A percentile compares a stretch with the other conserved stretches of the same genome.
Conservation (phyloP, 2,329 filamentous ascomycete species). For the Ophiocordyceps camponoti-leonardi region DNA sequence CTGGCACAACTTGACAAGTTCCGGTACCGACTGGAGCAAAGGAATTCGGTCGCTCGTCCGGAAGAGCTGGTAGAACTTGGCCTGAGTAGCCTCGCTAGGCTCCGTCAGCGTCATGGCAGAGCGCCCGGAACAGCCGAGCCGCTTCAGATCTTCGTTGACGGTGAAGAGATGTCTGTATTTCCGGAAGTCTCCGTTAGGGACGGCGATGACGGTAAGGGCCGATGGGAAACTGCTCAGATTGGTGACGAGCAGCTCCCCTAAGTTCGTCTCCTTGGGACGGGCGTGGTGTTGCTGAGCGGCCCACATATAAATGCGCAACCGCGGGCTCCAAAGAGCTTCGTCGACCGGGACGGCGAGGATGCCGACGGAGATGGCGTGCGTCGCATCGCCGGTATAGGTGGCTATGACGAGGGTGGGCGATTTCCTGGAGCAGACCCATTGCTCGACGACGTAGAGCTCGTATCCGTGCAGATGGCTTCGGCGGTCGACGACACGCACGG, state of each 20-base stretch:
- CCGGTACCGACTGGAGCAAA: conserved; percentile 61
- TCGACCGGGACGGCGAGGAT: conserved; percentile 71
- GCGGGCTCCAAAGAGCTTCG: conserved; percentile 61
- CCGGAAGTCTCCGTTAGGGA: conserved; percentile 72
- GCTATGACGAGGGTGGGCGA: conserved; percentile 85
- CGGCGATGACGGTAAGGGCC: conserved; percentile 74
- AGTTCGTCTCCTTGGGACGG: conserved; percentile 59
- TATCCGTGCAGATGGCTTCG: conserved; percentile 60
- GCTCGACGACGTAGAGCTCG: conserved; percentile 86
- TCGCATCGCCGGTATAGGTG: conserved; percentile 78
- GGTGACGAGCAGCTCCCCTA: conserved; percentile 84
- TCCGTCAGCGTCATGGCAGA: conserved; percentile 66
- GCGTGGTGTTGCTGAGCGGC: conserved; percentile 76
- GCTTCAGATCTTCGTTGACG: conserved; percentile 86
- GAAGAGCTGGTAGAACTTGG: conserved; percentile 87
- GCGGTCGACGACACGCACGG: conserved; percentile 57
- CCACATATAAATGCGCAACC: conserved; percentile 69
- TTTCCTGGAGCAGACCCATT: conserved; percentile 87
- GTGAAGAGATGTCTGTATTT: conserved; percentile 73
- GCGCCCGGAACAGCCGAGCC: conserved; percentile 78
- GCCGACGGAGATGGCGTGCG: conserved; percentile 60
- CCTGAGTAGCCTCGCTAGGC: conserved; percentile 65
- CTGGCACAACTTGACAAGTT: conserved; percentile 84
- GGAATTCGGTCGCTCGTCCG: conserved; percentile 69
- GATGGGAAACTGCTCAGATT: conserved; percentile 88